phyloP scores from a whole-genome alignment of 2,329 filamentous ascomycete species.

The Cryphonectria naterciae region DNA sequence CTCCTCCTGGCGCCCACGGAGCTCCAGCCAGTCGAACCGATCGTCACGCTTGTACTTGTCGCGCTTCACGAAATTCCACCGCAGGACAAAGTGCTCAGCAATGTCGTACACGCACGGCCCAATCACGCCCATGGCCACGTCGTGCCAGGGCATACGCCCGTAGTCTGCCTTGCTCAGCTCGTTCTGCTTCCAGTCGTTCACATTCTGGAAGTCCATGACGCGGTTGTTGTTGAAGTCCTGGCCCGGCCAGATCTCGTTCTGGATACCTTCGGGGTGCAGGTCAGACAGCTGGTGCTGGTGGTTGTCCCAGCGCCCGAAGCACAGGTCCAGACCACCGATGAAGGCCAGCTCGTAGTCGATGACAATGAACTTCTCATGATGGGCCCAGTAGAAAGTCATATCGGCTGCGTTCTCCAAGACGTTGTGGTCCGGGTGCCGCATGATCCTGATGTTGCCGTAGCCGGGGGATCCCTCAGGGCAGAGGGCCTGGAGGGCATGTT shows the following conservation, averaged over 20 bases:
- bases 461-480: constrained; percentile 83
- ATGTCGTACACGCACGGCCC: constrained; percentile 92
- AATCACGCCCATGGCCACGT: constrained; percentile 89
- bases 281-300: constrained; percentile 85
- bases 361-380: constrained; percentile 97
- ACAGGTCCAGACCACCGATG: constrained; percentile 91
- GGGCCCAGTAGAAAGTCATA: constrained; percentile 97
- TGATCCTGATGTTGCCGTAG: constrained; percentile 83
- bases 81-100: constrained; percentile 89
- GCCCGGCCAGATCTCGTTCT: constrained; percentile 86
- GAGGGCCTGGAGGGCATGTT: constrained; percentile 77
- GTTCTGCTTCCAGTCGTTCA: constrained; percentile 90
- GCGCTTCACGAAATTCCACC: constrained; percentile 96
- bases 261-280: constrained; percentile 80
- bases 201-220: constrained; percentile 92
- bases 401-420: constrained; percentile 91
- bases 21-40: constrained; percentile 80
- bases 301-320: constrained; percentile 92
- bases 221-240: constrained; percentile 99
- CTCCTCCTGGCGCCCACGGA: constrained; percentile 75
- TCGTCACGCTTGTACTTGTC: constrained; percentile 96
- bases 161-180: constrained; percentile 89
- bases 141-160: constrained; percentile 98
- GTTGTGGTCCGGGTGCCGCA: constrained; percentile 95
- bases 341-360: constrained; percentile 91